These are phyloP conservation scores for Houttuynia cordata DNA, from an alignment of 164 flowering plant genomes.

Conservation along the genomic window DNA sequence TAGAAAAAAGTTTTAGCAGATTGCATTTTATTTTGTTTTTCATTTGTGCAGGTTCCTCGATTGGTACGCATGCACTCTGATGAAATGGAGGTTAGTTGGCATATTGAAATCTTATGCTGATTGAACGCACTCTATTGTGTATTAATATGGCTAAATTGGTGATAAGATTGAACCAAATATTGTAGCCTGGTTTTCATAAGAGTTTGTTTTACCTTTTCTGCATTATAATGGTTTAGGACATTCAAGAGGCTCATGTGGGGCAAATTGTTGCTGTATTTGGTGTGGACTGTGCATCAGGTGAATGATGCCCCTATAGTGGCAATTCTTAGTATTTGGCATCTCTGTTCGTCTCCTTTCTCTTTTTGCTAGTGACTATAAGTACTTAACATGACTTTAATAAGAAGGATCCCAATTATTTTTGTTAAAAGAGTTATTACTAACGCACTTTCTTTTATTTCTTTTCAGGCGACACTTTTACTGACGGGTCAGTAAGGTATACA, in stretches of 20 bases:
- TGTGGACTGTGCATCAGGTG: conserved; percentile 99
- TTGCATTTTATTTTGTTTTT: neutral
- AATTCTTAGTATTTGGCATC: neutral
- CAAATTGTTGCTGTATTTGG: conserved; percentile 99
- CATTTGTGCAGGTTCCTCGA: conserved; percentile 64
- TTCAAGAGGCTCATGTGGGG: conserved; percentile 99
- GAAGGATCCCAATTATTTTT: neutral
- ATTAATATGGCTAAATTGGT: too few species aligned
- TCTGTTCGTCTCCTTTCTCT: neutral
- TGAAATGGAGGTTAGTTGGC: conserved; percentile 90
- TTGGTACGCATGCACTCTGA: conserved; percentile 97
- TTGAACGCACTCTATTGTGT: neutral
- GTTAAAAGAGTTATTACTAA: too few species aligned
- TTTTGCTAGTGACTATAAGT: neutral
- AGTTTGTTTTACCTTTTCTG: neutral
- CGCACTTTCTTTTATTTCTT: neutral
- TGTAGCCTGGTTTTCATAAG: too few species aligned
- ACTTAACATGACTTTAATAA: neutral
- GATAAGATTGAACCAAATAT: too few species aligned
- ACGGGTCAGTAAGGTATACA: conserved; percentile 86
- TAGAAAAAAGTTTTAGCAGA: too few species aligned
- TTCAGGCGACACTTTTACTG: conserved; percentile 94
- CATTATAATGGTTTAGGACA: conserved; percentile 42
- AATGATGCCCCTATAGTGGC: neutral
- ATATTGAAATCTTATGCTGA: neutral